Base-by-base conservation (phyloP, 345 rosid species). In the Gynandropsis gynandra region DNA sequence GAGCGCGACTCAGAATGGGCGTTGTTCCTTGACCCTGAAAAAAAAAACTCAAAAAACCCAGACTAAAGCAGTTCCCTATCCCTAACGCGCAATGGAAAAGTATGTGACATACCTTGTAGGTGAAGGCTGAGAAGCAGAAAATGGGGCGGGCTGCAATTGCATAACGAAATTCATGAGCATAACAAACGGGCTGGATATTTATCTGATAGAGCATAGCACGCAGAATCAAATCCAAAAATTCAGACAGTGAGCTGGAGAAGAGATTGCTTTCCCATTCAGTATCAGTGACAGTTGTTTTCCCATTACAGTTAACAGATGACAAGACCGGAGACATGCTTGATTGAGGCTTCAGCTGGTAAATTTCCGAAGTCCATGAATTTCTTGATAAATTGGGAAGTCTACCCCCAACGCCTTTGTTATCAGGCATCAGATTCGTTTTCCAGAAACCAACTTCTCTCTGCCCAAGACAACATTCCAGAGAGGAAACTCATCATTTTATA, bases 211-310 rank as follows among this genome's bases (percentile, higher is more conserved):
- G n/a, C n/a, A n/a, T n/a, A n/a, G n/a, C n/a, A n/a, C n/a, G n/a
- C n/a, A n/a, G n/a, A n/a, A n/a, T n/a, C n/a, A n/a, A n/a, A n/a
- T n/a, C n/a, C n/a, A 80, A 78, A 39, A 84, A 58, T 27, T 90
- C 98, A 10, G 96, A 87, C 47, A 90, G 61, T 4, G 98, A 87
- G 74, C 95, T 82, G 35, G 98, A 90, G 66, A 90, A 90, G 32
- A 90, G 79, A 66, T 95, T 80, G 74, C 79, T 90, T 70, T 83
- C 95, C 64, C 77, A 70, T 69, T 76, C 77, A 49, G 64, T 54
- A 51, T 74, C 78, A 59, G 50, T 74, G 17, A 53, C 18, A 33
- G 64, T 47, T 49, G 52, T 68, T 51, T 64, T 74, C 56, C 69
- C 75, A 61, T 72, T 71, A 32, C 59, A 16, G 44, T 47, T 65